Base-by-base conservation (phyloP, 352 stramenopile species). In the Blastocystis sp. region DNA sequence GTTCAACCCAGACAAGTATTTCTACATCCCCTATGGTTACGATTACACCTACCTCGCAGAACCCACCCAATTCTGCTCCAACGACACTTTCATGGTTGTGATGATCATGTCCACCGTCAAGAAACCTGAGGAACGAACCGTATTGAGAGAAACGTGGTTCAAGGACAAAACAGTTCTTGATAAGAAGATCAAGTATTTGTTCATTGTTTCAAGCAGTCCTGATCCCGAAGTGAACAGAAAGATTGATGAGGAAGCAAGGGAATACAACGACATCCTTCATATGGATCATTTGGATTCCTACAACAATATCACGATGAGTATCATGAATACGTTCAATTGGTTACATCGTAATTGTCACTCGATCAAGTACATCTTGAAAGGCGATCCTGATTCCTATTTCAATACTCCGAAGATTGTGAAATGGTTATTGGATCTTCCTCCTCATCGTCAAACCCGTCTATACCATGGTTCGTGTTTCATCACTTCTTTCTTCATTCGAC, bases 61-160 rank as follows among this genome's bases (percentile, higher is more conserved):
- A 61, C 69, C 69, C 28, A 34, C 21, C 1, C 21, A 79, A 40
- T 79, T 79, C 40, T 79, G 69, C 1, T 60, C 69, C 14, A 14
- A 19, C 21, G 52, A 62, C 38, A 60, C 69, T 24, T 79, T 42
- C 52, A 79, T 79, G 69, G 69, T 79, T 21, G 69, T 79, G 3
- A 79, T 79, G 69, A 79, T 79, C 24, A 79, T 79, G 69, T 79
- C 69, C 14, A 79, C 69, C 11, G 69, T 79, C 24, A 79, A 79
- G 69, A 79, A 79, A 14, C 69, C 69, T 0, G 69, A 79, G 14
- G 69, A 79, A 61, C n/a, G 69, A 40, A 14, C 10, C 2, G 69
- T 79, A 43, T 54, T 79, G 48, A 14, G 69, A 14, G 7, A 6
- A 64, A 79, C 43, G 2, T 79, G 69, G 69, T 79, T 79, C n/a